Conservation (phyloP, 371 early-diverging fungal genomes). For the Apophysomyces trapeziformis region DNA sequence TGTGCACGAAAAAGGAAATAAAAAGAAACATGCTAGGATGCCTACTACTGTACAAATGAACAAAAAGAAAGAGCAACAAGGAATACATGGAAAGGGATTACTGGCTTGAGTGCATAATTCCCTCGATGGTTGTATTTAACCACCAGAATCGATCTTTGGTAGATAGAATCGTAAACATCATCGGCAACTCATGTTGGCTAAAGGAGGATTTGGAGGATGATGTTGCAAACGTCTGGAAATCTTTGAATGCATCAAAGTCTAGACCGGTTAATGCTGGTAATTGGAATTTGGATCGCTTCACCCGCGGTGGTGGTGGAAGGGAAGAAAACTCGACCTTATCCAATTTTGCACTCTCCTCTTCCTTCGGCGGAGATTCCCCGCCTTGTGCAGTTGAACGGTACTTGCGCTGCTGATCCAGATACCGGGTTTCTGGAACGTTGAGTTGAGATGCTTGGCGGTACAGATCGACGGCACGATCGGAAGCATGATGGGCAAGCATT, state of each 20-base stretch:
- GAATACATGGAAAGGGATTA: background rate
- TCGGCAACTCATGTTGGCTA: conserved; percentile 13
- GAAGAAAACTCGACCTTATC: conserved; percentile 9
- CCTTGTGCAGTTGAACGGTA: conserved; percentile 22
- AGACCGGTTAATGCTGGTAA: conserved; percentile 12
- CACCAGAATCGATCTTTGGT: conserved; percentile 29
- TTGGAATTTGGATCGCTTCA: conserved; percentile 28
- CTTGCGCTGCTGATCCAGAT: conserved; percentile 22
- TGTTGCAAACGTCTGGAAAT: conserved; percentile 1
- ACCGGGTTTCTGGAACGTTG: conserved; percentile 22
- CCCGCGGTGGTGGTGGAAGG: conserved; percentile 28
- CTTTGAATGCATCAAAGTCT: conserved; percentile 15
- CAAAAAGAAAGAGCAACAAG: background rate
- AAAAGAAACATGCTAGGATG: background rate
- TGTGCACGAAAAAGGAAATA: no score
- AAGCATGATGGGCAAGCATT: conserved; percentile 26
- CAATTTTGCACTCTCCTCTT: background rate
- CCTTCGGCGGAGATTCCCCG: background rate
- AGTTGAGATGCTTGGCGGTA: conserved; percentile 17
- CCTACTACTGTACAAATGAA: background rate
- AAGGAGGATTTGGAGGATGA: background rate
- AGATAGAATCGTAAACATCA: conserved; percentile 18
- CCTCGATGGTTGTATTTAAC: conserved; percentile 24
- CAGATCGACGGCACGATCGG: conserved; percentile 27
- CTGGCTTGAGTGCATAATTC: conserved; percentile 18